phyloP scores from a whole-genome alignment of 1,139 yeast species.

The Geotrichum australiense region DNA sequence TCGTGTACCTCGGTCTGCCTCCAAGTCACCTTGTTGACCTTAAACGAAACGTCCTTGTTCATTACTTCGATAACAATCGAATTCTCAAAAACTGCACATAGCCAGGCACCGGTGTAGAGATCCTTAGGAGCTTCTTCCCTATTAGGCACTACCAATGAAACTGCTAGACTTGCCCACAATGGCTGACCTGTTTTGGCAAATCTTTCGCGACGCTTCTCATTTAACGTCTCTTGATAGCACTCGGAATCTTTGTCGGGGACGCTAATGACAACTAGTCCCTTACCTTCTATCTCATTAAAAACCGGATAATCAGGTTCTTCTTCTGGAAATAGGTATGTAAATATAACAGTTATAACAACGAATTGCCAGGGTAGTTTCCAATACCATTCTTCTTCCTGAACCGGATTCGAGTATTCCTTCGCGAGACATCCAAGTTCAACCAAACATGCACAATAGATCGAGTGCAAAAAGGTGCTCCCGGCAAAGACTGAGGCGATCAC shows the following conservation, averaged over 20 bases:
- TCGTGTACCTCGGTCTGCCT: constrained; percentile 29
- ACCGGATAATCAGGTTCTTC: background rate
- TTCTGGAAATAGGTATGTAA: background rate
- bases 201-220: constrained; percentile 11
- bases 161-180: constrained; percentile 35
- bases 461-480: constrained; percentile 32
- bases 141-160: constrained; percentile 34
- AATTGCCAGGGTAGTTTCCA: constrained; percentile 6
- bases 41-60: constrained; percentile 18
- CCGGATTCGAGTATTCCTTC: constrained; percentile 21
- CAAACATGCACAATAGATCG: constrained; percentile 31
- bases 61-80: constrained; percentile 26
- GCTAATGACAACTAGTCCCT: constrained; percentile 10
- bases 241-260: constrained; percentile 22
- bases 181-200: constrained; percentile 28
- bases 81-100: constrained; percentile 30
- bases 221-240: constrained; percentile 1
- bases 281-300: constrained; percentile 7
- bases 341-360: background rate
- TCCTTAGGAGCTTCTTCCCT: constrained; percentile 26
- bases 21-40: constrained; percentile 35
- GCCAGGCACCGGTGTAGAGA: constrained; percentile 22
- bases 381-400: constrained; percentile 2
- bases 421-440: constrained; percentile 26
- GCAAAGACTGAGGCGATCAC: constrained; percentile 33